A percentile compares a stretch with the other conserved stretches of the same genome.
Conservation (phyloP, 1,284 basidiomycete genomes). For the Apiotrichum brassicae region DNA sequence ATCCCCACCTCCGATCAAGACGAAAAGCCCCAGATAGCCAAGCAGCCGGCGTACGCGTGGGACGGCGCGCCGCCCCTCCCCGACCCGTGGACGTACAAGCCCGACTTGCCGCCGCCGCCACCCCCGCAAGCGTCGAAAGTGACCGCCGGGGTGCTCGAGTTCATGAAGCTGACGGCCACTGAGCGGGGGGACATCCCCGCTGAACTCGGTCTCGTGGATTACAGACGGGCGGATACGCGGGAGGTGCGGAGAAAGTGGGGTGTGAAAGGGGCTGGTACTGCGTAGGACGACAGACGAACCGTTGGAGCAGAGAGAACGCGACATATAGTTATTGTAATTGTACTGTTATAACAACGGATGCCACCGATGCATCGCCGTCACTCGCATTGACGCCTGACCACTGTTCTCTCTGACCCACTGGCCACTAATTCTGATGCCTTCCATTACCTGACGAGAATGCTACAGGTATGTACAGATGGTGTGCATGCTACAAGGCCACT, state of each 20-base stretch:
- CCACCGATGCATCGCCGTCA: too few relatives aligned
- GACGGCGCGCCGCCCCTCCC: constrained; percentile 34
- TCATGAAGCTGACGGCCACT: constrained; percentile 41
- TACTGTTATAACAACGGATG: too few relatives aligned
- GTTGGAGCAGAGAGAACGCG: too few relatives aligned
- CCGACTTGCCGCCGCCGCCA: constrained; percentile 8
- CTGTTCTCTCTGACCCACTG: too few relatives aligned
- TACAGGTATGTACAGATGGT: too few relatives aligned
- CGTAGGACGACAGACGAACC: not conserved
- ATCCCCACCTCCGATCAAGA: constrained; percentile 6
- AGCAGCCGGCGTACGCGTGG: constrained; percentile 23
- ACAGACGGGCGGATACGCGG: constrained; percentile 17
- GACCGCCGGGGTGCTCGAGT: constrained; percentile 35
- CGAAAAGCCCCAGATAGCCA: constrained; percentile 7
- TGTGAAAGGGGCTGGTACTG: constrained; percentile 15
- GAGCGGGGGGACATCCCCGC: constrained; percentile 41
- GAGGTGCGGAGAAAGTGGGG: constrained; percentile 18
- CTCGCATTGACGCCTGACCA: too few relatives aligned
- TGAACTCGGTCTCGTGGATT: constrained; percentile 42
- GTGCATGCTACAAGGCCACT: too few relatives aligned
- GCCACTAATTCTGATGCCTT: too few relatives aligned
- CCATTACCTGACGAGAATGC: too few relatives aligned
- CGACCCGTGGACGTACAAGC: constrained; percentile 33
- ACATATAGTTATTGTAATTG: too few relatives aligned
- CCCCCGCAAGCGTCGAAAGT: constrained; percentile 16